A percentile compares a stretch with the other conserved stretches of the same genome.
These are phyloP conservation scores for Podosphaera leucotricha DNA, from an alignment of 2,329 filamentous ascomycete species.

Conservation along the genomic window DNA sequence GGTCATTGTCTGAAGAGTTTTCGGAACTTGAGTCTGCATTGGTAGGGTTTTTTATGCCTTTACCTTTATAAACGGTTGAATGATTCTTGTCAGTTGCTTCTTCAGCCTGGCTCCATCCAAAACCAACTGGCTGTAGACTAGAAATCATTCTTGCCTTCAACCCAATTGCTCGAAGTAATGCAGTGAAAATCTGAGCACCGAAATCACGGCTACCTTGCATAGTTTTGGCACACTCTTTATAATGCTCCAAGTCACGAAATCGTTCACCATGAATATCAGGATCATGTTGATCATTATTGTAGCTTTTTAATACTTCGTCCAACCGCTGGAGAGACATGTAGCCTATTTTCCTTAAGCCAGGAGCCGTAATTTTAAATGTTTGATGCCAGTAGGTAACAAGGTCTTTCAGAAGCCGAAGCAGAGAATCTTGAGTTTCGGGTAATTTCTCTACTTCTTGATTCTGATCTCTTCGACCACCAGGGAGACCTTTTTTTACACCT, in stretches of 20 bases:
- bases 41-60: neutral
- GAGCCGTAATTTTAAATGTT: conserved; percentile 51
- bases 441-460: conserved; percentile 39
- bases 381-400: conserved; percentile 78
- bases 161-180: conserved; percentile 55
- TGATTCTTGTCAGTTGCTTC: conserved; percentile 32
- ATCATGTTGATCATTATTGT: conserved; percentile 37
- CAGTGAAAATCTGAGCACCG: conserved; percentile 74
- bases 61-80: conserved; percentile 9
- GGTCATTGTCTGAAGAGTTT: conserved; percentile 14
- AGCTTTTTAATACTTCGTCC: conserved; percentile 49
- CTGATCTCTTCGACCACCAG: conserved; percentile 30
- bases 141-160: conserved; percentile 66
- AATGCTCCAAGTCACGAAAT: conserved; percentile 40
- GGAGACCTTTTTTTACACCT: conserved; percentile 42
- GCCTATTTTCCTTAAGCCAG: conserved; percentile 68
- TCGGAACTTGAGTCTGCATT: neutral
- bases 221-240: conserved; percentile 41
- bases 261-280: conserved; percentile 50
- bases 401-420: conserved; percentile 51
- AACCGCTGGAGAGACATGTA: conserved; percentile 61
- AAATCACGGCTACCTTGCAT: conserved; percentile 70
- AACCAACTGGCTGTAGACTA: conserved; percentile 67
- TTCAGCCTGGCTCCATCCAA: conserved; percentile 75
- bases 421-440: conserved; percentile 57